phyloP scores from a whole-genome alignment of 2,329 filamentous ascomycete species.

The Penicillium thymicola region DNA sequence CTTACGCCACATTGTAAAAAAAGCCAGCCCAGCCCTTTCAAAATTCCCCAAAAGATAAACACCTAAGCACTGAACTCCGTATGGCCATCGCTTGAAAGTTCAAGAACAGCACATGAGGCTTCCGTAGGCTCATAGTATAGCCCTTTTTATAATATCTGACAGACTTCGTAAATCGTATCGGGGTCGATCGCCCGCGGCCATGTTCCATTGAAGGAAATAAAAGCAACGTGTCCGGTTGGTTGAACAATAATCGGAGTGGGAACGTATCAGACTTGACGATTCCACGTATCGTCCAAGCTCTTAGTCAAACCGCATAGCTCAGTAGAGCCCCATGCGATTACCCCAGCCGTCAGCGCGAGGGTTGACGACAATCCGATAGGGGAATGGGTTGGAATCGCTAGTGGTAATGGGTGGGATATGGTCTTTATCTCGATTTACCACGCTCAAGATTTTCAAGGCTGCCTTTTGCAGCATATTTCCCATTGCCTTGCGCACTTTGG shows the following conservation, averaged over 20 bases:
- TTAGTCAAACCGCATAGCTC: constrained; percentile 13
- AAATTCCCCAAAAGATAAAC: not conserved
- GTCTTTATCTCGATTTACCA: constrained; percentile 84
- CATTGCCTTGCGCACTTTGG: constrained; percentile 87
- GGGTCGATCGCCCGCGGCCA: not conserved
- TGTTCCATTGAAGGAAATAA: not conserved
- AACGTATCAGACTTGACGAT: not conserved
- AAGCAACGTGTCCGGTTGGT: constrained; percentile 1
- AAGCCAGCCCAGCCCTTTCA: not conserved
- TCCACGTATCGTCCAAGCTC: not conserved
- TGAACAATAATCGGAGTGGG: not conserved
- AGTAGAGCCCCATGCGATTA: constrained; percentile 73
- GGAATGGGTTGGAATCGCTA: constrained; percentile 87
- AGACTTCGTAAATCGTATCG: constrained; percentile 3
- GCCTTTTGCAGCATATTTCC: constrained; percentile 83
- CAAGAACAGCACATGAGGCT: not conserved
- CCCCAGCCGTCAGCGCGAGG: constrained; percentile 78
- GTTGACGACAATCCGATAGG: constrained; percentile 87
- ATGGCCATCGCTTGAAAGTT: not conserved
- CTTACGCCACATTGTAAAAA: not conserved
- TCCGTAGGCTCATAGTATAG: not conserved
- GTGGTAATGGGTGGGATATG: constrained; percentile 97
- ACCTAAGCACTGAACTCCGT: not conserved
- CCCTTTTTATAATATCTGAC: not conserved
- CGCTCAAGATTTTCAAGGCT: constrained; percentile 82